A percentile compares a stretch with the other conserved stretches of the same genome.
These are phyloP conservation scores for Orbilia brochopaga DNA, from an alignment of 2,329 filamentous ascomycete genomes.

Conservation along the genomic window DNA sequence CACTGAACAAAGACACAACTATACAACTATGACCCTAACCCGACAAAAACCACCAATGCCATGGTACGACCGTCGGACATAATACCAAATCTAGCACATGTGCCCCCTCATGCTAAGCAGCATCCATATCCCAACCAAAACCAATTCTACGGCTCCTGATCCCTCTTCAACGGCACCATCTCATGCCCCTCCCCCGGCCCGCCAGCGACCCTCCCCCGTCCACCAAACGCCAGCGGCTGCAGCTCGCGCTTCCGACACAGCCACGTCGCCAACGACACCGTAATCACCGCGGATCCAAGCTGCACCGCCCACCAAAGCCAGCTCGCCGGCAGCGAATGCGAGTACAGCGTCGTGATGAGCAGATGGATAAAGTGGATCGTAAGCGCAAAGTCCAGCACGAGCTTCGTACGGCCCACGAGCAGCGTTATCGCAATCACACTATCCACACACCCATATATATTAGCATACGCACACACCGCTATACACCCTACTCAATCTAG, in stretches of 20 bases:
- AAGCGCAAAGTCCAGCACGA: constrained; percentile 91
- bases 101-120: too few relatives aligned
- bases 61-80: too few relatives aligned
- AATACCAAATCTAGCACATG: too few relatives aligned
- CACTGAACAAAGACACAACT: neutral
- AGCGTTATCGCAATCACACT: constrained; percentile 84
- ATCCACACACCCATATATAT: constrained; percentile 7
- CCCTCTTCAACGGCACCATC: constrained; percentile 47
- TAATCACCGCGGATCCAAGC: constrained; percentile 66
- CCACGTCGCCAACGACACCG: constrained; percentile 80
- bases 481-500: constrained; percentile 1
- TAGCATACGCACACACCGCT: neutral
- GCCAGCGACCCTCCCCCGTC: constrained; percentile 8
- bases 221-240: constrained; percentile 73
- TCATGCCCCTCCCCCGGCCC: constrained; percentile 21
- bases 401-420: constrained; percentile 85
- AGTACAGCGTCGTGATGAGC: constrained; percentile 77
- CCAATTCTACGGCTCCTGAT: constrained; percentile 30
- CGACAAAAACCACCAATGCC: neutral
- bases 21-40: neutral
- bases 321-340: constrained; percentile 75
- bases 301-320: constrained; percentile 85
- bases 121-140: too few relatives aligned
- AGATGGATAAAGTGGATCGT: constrained; percentile 87
- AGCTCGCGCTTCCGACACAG: constrained; percentile 89